Evolutionary conservation across 768 basidiomycete genomes (phyloP), one percentile per base, ranked within the genome.

Genomic region (Russula sp.): DNA sequence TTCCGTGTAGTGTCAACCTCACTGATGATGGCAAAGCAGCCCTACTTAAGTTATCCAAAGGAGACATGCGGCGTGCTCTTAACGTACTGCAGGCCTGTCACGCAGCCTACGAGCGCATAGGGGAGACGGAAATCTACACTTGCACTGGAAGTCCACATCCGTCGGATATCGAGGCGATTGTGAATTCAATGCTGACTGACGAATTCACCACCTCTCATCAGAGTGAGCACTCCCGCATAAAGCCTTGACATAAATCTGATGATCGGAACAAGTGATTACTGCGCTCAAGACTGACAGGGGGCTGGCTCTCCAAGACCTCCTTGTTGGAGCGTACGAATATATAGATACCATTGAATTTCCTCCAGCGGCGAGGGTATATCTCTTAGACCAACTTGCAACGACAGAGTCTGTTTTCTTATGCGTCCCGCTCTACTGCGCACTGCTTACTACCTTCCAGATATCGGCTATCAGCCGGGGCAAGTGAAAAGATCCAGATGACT

Each of bases 131-230:
- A 66, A 85, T 99, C 27, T 99, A 98, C 74, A 92, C 89, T 68
- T 98, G 96, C 73, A 98, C 97, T 0, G 97, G 97, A 45, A 95
- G 87, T 68, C 97, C 97, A 20, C 94, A 98, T 72, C 97, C 97
- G 0, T 82, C 84, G 32, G 97, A 99, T 75, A 93, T 99, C 51
- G 93, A 95, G 71, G 83, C 84, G 11, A 89, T 99, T 45, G 91
- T 98, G 37, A 87, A 91, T 66, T 91, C 90, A 9, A 98, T 99
- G 97, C 83, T 98, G 71, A 83, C 88, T 4, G 94, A 98, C 68
- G 94, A 97, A 69, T 98, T 98, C 68, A 94, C 93, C 1, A 94
- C 89, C 0, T 86, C 89, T 18, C 94, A 94, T 72, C 84, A 86
- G 70, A 84, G 91, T 91, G 66, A 45, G 84, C 44, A 10, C 45